Evolutionary conservation across 345 rosid species (phyloP).

Genomic region (Arabidopsis thaliana): DNA sequence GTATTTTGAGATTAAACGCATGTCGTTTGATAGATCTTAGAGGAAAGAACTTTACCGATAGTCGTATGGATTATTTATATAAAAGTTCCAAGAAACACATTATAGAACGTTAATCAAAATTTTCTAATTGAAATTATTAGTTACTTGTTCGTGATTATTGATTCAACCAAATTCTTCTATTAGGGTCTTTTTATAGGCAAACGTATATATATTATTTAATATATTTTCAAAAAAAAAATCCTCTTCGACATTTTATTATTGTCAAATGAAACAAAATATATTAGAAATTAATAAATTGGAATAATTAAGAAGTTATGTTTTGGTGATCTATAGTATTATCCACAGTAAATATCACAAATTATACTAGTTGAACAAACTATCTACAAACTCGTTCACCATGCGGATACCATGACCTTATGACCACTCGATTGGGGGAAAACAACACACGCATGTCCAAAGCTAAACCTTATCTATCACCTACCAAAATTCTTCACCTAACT

Average conservation of each 20-base stretch:
- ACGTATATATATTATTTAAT: too few species aligned
- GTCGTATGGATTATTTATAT: too few species aligned
- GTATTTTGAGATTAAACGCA: background rate
- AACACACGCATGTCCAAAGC: conserved; percentile 41
- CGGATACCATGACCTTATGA: conserved; percentile 42
- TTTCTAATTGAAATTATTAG: background rate
- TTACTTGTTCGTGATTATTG: background rate
- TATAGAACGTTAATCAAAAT: background rate
- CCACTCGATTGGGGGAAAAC: conserved; percentile 41
- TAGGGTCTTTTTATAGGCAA: too few species aligned
- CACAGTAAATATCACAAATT: conserved; percentile 5
- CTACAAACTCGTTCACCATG: conserved; percentile 39
- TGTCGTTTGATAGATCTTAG: conserved; percentile 11
- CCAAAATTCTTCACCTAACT: conserved; percentile 21
- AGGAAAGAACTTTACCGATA: background rate
- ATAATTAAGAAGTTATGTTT: background rate
- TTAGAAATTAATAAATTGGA: too few species aligned
- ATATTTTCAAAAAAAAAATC: too few species aligned
- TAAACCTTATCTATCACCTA: conserved; percentile 35
- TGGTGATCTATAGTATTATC: background rate
- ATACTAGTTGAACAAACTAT: conserved; percentile 38
- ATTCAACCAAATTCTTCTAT: background rate
- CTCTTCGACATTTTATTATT: too few species aligned
- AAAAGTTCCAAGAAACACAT: too few species aligned
- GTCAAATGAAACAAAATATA: too few species aligned